Base-by-base conservation (phyloP, 1,284 basidiomycete genomes). In the Lentinula novae-zelandiae region DNA sequence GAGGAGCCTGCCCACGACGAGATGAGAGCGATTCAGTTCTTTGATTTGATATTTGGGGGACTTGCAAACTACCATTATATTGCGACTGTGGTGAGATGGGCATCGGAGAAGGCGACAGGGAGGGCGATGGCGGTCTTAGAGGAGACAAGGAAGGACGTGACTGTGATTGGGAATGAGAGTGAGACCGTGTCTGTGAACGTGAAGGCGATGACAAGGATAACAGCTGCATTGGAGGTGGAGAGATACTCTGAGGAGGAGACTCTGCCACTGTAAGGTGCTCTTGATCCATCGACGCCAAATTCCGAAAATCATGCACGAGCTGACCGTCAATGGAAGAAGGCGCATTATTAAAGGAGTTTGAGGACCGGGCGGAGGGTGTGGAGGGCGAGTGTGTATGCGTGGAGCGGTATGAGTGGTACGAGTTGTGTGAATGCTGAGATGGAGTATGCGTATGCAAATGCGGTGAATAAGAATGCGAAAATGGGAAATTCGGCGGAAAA, bases 261-360 rank as follows among this genome's bases (percentile, higher is more conserved):
- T 46, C 44, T 10, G 17, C 44, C 68, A 17, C 5, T 7, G 17
- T 38, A 5, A 38, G 51, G 17, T 34, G 51, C 10, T 31, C 49
- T 12, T 58, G 84, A 84, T 31, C 79, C 72, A n/a, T 73, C 76
- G 88, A 90, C 1, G 90, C 87, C 54, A 87, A 89, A 13, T 84
- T 79, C 56, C 83, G 80, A 71, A 94, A 93, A 66, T 92, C 90
- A 65, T 88, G 82, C 15, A 86, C 87, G 59, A 94, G 82, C 67
- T 92, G 91, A 55, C 89, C 86, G 68, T 93, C 92, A 61, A 91
- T 27, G 27, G 27, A 73, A 34, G 91, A 93, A 33, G 92, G 82
- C 10, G 92, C 93, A 62, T 90, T 87, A 9, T 92, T 93, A 15
- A 92, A 82, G 10, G 92, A 94, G 63, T 90, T 87, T 8, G 92